Percentiles rank a stretch among this genome's conserved stretches.
Conservation (phyloP, 169 alveolate species). For the Plasmodium fragile region DNA sequence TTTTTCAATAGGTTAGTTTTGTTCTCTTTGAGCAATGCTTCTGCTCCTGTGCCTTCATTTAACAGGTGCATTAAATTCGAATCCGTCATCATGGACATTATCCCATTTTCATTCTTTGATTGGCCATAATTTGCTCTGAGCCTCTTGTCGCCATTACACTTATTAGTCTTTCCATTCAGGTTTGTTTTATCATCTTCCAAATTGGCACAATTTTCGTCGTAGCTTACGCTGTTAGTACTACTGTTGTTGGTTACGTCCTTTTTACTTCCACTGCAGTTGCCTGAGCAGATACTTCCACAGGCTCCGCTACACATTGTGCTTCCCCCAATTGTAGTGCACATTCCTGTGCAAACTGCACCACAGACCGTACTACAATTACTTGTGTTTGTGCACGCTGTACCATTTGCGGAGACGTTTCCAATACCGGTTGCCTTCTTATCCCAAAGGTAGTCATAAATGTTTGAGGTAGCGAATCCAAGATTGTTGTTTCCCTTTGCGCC, state of each 20-base stretch:
- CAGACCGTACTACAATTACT: not conserved
- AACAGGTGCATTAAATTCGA: slow-evolving; percentile 14
- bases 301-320: not conserved
- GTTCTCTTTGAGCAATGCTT: not conserved
- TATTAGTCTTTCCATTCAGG: not conserved
- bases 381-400: not conserved
- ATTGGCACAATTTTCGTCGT: not conserved
- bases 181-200: slow-evolving; percentile 11
- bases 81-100: slow-evolving; percentile 2
- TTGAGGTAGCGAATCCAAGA: not conserved
- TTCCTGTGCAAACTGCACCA: not conserved
- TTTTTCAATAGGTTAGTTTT: slow-evolving; percentile 10
- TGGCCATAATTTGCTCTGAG: not conserved
- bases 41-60: slow-evolving; percentile 24
- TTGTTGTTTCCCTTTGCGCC: not conserved
- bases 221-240: slow-evolving; percentile 6
- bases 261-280: not conserved
- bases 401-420: not conserved
- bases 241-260: not conserved
- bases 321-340: slow-evolving; percentile 9
- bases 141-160: slow-evolving; percentile 13
- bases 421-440: slow-evolving; percentile 25
- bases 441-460: slow-evolving; percentile 45
- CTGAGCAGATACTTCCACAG: not conserved
- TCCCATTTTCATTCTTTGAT: not conserved